These are phyloP conservation scores for Calonectria montana DNA, from an alignment of 2,329 filamentous ascomycete genomes.

Conservation along the genomic window DNA sequence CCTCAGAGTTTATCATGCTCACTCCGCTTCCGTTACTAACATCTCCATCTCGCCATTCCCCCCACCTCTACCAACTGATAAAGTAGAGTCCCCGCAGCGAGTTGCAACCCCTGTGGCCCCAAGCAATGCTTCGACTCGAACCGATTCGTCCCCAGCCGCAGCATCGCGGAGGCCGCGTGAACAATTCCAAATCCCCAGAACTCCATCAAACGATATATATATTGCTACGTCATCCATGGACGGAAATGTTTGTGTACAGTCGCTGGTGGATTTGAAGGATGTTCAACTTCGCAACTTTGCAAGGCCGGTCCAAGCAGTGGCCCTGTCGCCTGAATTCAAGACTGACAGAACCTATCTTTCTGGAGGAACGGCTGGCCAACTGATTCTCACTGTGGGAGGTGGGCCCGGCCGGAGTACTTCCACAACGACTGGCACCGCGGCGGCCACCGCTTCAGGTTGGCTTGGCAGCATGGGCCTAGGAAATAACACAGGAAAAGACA, in stretches of 20 bases:
- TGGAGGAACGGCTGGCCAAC: constrained; percentile 86
- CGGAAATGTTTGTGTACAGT: constrained; percentile 93
- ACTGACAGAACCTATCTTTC: constrained; percentile 90
- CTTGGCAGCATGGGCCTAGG: constrained; percentile 88
- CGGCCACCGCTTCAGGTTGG: constrained; percentile 89
- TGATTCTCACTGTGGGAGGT: constrained; percentile 88
- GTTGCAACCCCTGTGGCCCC: constrained; percentile 50
- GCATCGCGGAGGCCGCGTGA: constrained; percentile 65
- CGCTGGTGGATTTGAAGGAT: constrained; percentile 87
- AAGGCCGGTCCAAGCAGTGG: constrained; percentile 89
- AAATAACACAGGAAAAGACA: constrained; percentile 83
- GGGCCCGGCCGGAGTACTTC: constrained; percentile 85
- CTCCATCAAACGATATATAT: constrained; percentile 89
- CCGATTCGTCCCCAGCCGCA: constrained; percentile 56
- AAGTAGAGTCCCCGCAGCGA: constrained; percentile 54
- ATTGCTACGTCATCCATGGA: constrained; percentile 95
- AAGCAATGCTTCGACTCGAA: constrained; percentile 45
- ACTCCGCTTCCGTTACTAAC: constrained; percentile 89
- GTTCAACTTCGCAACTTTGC: constrained; percentile 94
- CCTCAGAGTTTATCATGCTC: constrained; percentile 89
- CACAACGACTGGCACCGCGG: constrained; percentile 85
- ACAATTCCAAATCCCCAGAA: constrained; percentile 71
- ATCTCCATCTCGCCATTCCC: constrained; percentile 92
- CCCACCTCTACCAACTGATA: constrained; percentile 60
- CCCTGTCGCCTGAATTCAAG: constrained; percentile 94